Evolutionary conservation across 495 filamentous ascomycete genomes (phyloP), one percentile per base, ranked within the genome.

Genomic region (Tuber magnatum): DNA sequence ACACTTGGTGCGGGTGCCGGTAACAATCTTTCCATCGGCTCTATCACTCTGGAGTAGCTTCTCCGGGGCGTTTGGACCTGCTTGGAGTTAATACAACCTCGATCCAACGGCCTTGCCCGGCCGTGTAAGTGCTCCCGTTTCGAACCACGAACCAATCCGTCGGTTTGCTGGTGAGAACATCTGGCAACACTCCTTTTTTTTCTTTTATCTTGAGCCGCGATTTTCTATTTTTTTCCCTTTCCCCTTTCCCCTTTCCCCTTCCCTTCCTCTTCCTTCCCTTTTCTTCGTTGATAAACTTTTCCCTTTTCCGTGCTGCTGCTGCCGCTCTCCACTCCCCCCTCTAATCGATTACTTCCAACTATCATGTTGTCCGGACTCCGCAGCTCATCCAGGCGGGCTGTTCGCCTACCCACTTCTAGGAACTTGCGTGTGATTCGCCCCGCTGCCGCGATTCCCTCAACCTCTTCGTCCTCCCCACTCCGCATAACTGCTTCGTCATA

Each of bases 291-390:
- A 68, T 68, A 74, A 32, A 6, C n/a, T 40, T 46, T 40, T 65
- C n/a, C 38, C 20, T 65, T 43, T 71, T 65, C n/a, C 38, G 7
- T 65, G 38, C 68, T 46, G 7, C 40, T 61, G 22, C 32, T 70
- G 32, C 40, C 32, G 2, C 22, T 44, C 69, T 51, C 38, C 71
- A 41, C 41, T 65, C n/a, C 24, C 76, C 32, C 76, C 65, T 43
- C 24, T 40, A 28, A 24, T 81, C 76, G 70, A 78, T 77, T 81
- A 70, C 70, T 70, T 56, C 42, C 12, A 39, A 75, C 39, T 74
- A 80, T 72, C 44, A 81, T 81, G 73, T 74, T 80, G 43, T 68
- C 80, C 42, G 77, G 68, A 48, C 79, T 81, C 69, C 80, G 80
- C 73, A 78, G 70, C 79, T 80, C 73, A 42, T 81, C 80, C 40